Conservation (phyloP, 495 filamentous ascomycete genomes). For the Penicillium alfredii region DNA sequence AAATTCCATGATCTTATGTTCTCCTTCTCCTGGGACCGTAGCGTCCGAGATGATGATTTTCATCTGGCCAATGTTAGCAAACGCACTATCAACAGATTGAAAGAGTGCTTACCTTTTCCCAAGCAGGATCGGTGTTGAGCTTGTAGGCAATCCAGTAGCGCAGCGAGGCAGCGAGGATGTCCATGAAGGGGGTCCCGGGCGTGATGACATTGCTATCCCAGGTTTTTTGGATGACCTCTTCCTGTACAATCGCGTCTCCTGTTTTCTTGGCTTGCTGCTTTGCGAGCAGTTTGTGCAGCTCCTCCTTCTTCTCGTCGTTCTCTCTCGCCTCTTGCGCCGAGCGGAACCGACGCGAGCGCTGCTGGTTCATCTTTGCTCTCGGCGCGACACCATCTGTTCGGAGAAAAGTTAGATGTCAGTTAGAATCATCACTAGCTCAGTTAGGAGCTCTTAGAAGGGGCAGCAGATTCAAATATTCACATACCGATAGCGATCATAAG, state of each 20-base stretch:
- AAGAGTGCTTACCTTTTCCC: constrained; percentile 60
- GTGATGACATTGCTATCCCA: constrained; percentile 98
- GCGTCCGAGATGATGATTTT: constrained; percentile 99
- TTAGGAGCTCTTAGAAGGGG: no score
- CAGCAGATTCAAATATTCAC: constrained; percentile 33
- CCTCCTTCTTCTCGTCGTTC: constrained; percentile 85
- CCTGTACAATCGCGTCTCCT: constrained; percentile 50
- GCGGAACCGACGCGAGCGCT: constrained; percentile 84
- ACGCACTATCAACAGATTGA: background rate
- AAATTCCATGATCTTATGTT: constrained; percentile 99
- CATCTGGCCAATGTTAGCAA: constrained; percentile 42
- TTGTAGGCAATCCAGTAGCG: constrained; percentile 97
- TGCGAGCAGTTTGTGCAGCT: constrained; percentile 74
- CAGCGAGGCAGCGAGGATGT: constrained; percentile 83
- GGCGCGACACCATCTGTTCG: constrained; percentile 81
- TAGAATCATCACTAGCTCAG: background rate
- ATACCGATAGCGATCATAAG: constrained; percentile 96
- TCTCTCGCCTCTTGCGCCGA: constrained; percentile 91
- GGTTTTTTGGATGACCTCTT: constrained; percentile 74
- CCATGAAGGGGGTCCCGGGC: constrained; percentile 98
- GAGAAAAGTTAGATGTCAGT: constrained; percentile 4
- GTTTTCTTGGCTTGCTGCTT: constrained; percentile 56
- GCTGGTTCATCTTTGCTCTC: constrained; percentile 96
- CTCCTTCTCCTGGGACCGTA: constrained; percentile 93
- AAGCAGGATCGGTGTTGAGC: constrained; percentile 92